A percentile compares a stretch with the other conserved stretches of the same genome.
These are phyloP conservation scores for Xylaria sp. DNA, from an alignment of 2,329 filamentous ascomycete genomes.

Conservation along the genomic window DNA sequence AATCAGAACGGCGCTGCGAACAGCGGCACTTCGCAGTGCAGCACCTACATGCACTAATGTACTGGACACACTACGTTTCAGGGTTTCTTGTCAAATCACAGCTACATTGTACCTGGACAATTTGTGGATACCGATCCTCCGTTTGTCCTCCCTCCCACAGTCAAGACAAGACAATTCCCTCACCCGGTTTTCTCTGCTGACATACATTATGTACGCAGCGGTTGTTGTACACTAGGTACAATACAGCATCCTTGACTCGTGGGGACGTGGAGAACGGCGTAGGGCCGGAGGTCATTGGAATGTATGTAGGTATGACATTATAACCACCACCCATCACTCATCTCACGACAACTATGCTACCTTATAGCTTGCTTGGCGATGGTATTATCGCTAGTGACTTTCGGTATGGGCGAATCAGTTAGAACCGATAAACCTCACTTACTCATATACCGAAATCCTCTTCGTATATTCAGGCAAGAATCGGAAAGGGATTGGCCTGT, in stretches of 20 bases:
- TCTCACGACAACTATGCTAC: not conserved
- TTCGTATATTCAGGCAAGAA: not conserved
- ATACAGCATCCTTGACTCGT: constrained; percentile 32
- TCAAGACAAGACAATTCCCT: constrained; percentile 22
- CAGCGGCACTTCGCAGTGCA: constrained; percentile 21
- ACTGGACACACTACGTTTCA: constrained; percentile 22
- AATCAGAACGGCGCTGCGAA: constrained; percentile 32
- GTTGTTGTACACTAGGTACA: constrained; percentile 14
- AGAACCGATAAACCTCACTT: not conserved
- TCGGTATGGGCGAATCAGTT: not conserved
- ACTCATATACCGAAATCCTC: not conserved
- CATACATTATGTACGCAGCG: not conserved
- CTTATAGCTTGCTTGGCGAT: constrained; percentile 5
- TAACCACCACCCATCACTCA: not conserved
- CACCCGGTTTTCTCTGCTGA: constrained; percentile 18
- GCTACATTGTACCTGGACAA: constrained; percentile 30
- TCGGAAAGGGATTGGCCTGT: constrained; percentile 10
- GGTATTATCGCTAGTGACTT: not conserved
- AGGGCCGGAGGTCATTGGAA: not conserved
- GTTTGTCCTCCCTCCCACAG: not conserved
- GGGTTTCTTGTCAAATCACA: constrained; percentile 32
- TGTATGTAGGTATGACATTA: constrained; percentile 10
- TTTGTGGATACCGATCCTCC: constrained; percentile 16
- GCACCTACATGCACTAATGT: not conserved
- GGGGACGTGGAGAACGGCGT: constrained; percentile 17